These are phyloP conservation scores for Aspergillus campestris DNA, from an alignment of 495 filamentous ascomycete species.

Conservation along the genomic window DNA sequence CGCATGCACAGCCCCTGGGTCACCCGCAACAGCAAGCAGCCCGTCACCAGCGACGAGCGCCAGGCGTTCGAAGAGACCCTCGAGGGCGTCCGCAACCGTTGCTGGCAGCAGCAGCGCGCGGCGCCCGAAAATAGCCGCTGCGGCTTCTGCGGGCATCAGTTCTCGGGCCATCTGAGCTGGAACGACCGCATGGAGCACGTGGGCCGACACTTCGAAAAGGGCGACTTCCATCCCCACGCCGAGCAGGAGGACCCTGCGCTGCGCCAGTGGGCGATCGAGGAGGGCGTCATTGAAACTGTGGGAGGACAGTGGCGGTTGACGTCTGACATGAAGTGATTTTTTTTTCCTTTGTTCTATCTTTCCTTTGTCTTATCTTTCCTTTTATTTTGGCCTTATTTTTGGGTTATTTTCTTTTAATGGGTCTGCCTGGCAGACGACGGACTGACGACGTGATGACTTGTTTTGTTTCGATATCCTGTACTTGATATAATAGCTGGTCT, in stretches of 20 bases:
- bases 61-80: constrained; percentile 33
- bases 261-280: constrained; percentile 42
- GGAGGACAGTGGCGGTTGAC: constrained; percentile 8
- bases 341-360: constrained; percentile 1
- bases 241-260: constrained; percentile 39
- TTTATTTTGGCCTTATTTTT: background rate
- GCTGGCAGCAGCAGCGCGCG: constrained; percentile 49
- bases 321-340: constrained; percentile 1
- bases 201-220: constrained; percentile 67
- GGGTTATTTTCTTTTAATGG: too few relatives aligned
- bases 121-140: constrained; percentile 58
- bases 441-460: too few relatives aligned
- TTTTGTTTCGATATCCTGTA: too few relatives aligned
- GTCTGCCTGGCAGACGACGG: too few relatives aligned
- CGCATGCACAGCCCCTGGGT: constrained; percentile 70
- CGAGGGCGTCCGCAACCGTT: constrained; percentile 46
- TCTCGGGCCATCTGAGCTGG: constrained; percentile 61
- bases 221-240: constrained; percentile 12
- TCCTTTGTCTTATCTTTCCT: background rate
- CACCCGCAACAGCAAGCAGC: constrained; percentile 29
- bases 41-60: constrained; percentile 33
- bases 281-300: constrained; percentile 30
- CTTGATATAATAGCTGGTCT: too few relatives aligned
- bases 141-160: constrained; percentile 54
- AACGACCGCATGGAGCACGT: constrained; percentile 88